These are phyloP conservation scores for Salix brachista DNA, from an alignment of 345 rosid genomes.

Conservation along the genomic window DNA sequence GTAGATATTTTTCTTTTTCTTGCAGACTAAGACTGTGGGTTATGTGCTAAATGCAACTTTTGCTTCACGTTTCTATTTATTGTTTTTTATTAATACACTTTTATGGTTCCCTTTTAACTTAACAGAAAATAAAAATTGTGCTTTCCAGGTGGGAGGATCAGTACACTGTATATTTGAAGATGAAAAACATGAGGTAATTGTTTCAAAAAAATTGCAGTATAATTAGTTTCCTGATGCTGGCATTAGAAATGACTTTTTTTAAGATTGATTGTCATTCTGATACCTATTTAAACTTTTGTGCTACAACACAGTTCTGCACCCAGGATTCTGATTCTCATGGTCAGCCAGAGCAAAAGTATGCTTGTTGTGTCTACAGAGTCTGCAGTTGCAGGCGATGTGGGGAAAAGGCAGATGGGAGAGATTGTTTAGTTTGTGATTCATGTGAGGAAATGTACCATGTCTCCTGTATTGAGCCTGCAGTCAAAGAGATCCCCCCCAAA, in stretches of 20 bases:
- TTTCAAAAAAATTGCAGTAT: background rate
- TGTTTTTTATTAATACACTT: background rate
- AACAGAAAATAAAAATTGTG: background rate
- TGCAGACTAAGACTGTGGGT: background rate
- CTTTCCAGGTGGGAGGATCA: conserved; percentile 27
- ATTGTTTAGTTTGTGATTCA: conserved; percentile 77
- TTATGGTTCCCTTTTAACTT: background rate
- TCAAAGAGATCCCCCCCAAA: conserved; percentile 51
- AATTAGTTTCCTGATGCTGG: background rate
- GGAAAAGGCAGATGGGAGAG: conserved; percentile 54
- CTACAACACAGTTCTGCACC: conserved; percentile 33
- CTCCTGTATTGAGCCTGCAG: conserved; percentile 71
- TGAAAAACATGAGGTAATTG: conserved; percentile 37
- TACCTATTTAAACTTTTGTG: conserved; percentile 8
- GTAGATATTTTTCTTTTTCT: background rate
- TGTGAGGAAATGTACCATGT: conserved; percentile 84
- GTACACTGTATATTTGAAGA: conserved; percentile 12
- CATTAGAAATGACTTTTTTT: background rate
- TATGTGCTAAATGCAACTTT: background rate
- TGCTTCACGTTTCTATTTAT: background rate
- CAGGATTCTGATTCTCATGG: conserved; percentile 38
- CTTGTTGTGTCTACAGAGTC: conserved; percentile 27
- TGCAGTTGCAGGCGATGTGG: conserved; percentile 63
- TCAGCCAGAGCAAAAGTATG: conserved; percentile 42
- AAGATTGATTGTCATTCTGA: background rate